Evolutionary conservation across 495 filamentous ascomycete species (phyloP), one percentile per base, ranked within the genome.

Genomic region (Halenospora varia): DNA sequence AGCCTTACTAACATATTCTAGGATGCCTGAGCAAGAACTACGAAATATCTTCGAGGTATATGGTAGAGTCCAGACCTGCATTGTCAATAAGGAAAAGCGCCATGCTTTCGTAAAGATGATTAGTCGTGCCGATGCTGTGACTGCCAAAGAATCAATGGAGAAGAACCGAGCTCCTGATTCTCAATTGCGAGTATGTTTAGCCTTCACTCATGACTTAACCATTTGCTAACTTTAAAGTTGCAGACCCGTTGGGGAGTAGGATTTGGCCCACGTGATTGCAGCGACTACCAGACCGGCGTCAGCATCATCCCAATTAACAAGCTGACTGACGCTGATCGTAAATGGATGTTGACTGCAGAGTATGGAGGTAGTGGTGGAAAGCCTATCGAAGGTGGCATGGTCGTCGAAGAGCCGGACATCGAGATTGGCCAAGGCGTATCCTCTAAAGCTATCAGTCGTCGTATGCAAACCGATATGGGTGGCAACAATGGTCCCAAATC

Each of bases 101-200:
- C 95, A 97, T 73, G 94, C 94, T 11, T 99, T 99, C 66, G 92
- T 99, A 60, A 99, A 99, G 71, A 97, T 99, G 94, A 80, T 92
- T 56, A 89, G 80, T 53, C 91, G 95, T 22, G 75, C 80, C 25
- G 92, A 97, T 67, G 92, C 94, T 10, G 79, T 96, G 24, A 71
- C 68, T 50, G 94, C 94, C 49, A 90, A 94, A 59, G 83, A 88
- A n/a, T 90, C 86, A 42, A 97, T 97, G 92, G 92, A 96, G 63
- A 86, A 84, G 3, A 80, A 83, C 62, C 83, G 85, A 55, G 78
- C 80, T 50, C 76, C 82, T 24, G 84, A 92, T 48, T 83, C 91
- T 77, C 81, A 88, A 61, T 79, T 90, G 25, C 82, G 93, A 68
- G 92, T 93, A 76, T 80, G 90, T 53, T 54, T 48, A 61, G 55